These are phyloP conservation scores for Gymnopilus junonius DNA, from an alignment of 768 basidiomycete species.

Conservation along the genomic window DNA sequence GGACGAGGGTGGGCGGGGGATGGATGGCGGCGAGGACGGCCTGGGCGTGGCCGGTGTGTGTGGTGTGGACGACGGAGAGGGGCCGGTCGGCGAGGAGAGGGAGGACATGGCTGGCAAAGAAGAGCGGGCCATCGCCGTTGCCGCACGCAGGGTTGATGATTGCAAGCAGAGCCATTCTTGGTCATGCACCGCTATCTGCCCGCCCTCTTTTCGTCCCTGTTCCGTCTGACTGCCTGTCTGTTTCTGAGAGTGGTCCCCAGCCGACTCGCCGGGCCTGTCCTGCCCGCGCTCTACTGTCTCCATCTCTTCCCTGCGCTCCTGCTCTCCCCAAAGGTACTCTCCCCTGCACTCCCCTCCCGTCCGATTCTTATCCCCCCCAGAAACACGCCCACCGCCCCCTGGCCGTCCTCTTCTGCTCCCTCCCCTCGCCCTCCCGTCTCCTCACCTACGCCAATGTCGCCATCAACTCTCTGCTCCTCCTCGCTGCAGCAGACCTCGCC, in stretches of 20 bases:
- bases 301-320: slow-evolving; percentile 28
- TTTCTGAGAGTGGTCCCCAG: slow-evolving; percentile 59
- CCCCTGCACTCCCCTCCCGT: not conserved
- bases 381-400: slow-evolving; percentile 9
- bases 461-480: slow-evolving; percentile 37
- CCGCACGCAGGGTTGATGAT: slow-evolving; percentile 83
- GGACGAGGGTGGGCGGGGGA: slow-evolving; percentile 49
- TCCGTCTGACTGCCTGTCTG: slow-evolving; percentile 48
- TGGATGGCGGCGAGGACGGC: slow-evolving; percentile 36
- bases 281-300: slow-evolving; percentile 34
- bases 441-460: slow-evolving; percentile 33
- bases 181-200: slow-evolving; percentile 26
- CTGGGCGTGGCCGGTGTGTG: slow-evolving; percentile 59
- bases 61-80: slow-evolving; percentile 51
- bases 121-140: slow-evolving; percentile 52
- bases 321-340: not conserved
- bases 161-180: slow-evolving; percentile 27
- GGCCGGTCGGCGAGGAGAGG: slow-evolving; percentile 61
- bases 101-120: slow-evolving; percentile 65
- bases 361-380: not conserved
- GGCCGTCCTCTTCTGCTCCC: slow-evolving; percentile 33
- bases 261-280: slow-evolving; percentile 32
- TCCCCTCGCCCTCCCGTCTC: slow-evolving; percentile 37
- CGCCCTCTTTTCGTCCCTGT: slow-evolving; percentile 36
- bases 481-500: slow-evolving; percentile 52